Conservation (phyloP, 1,284 basidiomycete genomes). For the Microbotryum lychnidis-dioicae region DNA sequence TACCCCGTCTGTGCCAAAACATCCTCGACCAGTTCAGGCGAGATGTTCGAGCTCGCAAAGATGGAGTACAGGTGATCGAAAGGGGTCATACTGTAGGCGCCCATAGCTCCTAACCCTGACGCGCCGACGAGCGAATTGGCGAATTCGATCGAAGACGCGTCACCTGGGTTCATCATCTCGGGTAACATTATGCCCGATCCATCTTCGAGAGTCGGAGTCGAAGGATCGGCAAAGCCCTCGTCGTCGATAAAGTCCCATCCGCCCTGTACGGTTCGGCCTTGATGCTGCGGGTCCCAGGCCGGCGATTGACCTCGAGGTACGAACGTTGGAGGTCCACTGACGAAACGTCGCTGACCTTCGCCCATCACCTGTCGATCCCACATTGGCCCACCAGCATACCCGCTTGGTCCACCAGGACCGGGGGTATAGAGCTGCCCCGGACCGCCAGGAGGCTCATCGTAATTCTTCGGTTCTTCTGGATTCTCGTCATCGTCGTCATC, state of each 20-base stretch:
- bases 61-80: constrained; percentile 91
- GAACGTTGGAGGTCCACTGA: no score
- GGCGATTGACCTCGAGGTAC: no score
- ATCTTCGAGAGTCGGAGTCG: background rate
- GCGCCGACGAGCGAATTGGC: constrained; percentile 23
- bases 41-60: constrained; percentile 69
- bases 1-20: constrained; percentile 78
- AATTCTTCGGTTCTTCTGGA: no score
- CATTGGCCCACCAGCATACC: background rate
- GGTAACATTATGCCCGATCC: background rate
- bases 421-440: no score
- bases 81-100: constrained; percentile 65
- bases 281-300: no score
- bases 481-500: no score
- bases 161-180: constrained; percentile 18
- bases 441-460: no score
- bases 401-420: no score
- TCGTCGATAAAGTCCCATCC: background rate
- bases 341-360: background rate
- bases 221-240: background rate
- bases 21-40: constrained; percentile 84
- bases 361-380: background rate
- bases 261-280: no score
- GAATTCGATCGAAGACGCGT: constrained; percentile 26
- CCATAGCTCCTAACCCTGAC: constrained; percentile 17